Evolutionary conservation across 2,329 filamentous ascomycete genomes (phyloP), one percentile per base, ranked within the genome.

Genomic region (Didymella keratinophila): DNA sequence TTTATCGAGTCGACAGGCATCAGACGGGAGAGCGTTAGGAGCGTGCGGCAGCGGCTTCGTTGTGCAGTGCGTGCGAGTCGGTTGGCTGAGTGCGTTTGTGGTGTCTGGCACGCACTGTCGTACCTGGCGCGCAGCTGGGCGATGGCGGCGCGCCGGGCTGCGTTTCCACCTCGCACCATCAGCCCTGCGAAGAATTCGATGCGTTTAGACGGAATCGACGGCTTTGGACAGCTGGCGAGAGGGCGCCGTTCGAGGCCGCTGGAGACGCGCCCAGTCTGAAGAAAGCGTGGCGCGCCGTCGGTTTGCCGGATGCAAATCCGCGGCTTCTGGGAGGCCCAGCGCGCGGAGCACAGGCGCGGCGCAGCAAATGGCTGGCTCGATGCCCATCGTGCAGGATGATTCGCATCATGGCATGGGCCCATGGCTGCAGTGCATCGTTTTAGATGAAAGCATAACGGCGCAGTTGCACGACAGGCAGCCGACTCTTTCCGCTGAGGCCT

Each of bases 401-500:
- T 66, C 62, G 64, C 67, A 68, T 62, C 54, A 55, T 44, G 61
- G 49, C 61, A 62, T 61, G 60, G 60, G 56, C 65, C 55, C 53
- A 54, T 56, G 53, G 58, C 52, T 61, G 62, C 57, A 56, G 52
- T 62, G 65, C 65, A 57, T 60, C 56, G 60, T 51, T 63, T 71
- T 70, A 65, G 69, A 69, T 70, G 68, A 67, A 61, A 56, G 58
- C 60, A 70, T 54, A 70, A 69, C 63, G 64, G 69, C 60, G 58
- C 60, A 20, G 68, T 67, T 52, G 57, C 68, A 70, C 67, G 49
- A 53, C 68, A 61, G 59, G 58, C 56, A 67, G 66, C 69, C 71
- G 70, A 67, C 56, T 62, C 63, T 66, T 68, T 65, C 69, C 68
- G 70, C 62, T 57, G 51, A 57, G 23, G 58, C 51, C 58, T 50